Evolutionary conservation across 2,329 filamentous ascomycete genomes (phyloP).

Genomic region (Cladophialophora bantiana): DNA sequence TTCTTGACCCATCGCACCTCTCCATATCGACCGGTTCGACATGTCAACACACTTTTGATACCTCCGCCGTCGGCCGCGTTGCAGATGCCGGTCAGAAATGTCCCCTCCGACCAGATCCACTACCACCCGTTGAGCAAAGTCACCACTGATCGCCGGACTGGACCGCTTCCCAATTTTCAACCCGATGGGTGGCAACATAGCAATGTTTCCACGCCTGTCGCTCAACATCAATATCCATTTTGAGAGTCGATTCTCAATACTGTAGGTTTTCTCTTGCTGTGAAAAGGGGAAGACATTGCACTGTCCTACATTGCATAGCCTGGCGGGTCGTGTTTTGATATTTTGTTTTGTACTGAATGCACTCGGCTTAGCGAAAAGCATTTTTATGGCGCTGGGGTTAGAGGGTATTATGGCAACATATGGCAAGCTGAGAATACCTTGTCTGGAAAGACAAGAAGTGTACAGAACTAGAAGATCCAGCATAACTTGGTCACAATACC

Average conservation of each 20-base stretch:
- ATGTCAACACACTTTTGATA: constrained; percentile 88
- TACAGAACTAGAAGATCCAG: constrained; percentile 32
- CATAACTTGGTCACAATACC: background rate
- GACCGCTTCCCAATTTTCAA: constrained; percentile 68
- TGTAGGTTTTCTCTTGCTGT: constrained; percentile 7
- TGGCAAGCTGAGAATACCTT: background rate
- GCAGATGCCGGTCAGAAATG: constrained; percentile 73
- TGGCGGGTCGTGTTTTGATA: constrained; percentile 17
- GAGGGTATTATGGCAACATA: constrained; percentile 22
- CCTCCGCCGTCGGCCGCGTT: constrained; percentile 82
- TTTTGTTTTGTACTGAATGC: constrained; percentile 9
- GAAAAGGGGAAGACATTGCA: background rate
- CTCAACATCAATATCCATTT: constrained; percentile 36
- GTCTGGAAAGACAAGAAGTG: constrained; percentile 16
- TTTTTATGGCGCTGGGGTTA: constrained; percentile 22
- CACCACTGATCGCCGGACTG: constrained; percentile 69
- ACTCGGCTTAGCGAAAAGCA: constrained; percentile 25
- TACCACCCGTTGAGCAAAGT: constrained; percentile 78
- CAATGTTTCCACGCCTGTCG: constrained; percentile 37
- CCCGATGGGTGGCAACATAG: constrained; percentile 52
- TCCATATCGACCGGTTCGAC: constrained; percentile 88
- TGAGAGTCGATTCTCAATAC: constrained; percentile 13
- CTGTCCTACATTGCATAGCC: constrained; percentile 33
- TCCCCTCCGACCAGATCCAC: constrained; percentile 76
- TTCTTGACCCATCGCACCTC: constrained; percentile 89